Percentiles rank a stretch among this genome's conserved stretches.
phyloP scores from a whole-genome alignment of 2,329 filamentous ascomycete genomes.

The Aaosphaeria arxii region DNA sequence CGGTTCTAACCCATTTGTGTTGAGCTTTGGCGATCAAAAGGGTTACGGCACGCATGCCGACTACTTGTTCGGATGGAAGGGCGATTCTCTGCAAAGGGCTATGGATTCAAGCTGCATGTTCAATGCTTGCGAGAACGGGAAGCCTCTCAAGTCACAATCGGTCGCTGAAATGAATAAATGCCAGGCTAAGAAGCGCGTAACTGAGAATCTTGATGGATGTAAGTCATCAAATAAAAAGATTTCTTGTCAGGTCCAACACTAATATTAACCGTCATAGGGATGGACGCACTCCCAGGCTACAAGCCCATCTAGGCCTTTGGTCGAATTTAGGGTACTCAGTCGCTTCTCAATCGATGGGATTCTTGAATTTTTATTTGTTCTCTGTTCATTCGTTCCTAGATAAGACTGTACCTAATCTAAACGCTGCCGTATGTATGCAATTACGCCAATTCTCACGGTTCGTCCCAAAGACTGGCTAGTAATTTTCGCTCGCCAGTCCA shows the following conservation, averaged over 20 bases:
- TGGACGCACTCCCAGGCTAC: background rate
- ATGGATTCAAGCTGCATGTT: conserved; percentile 22
- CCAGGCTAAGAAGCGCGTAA: background rate
- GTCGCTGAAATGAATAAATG: conserved; percentile 14
- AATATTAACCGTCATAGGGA: background rate
- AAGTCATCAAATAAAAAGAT: conserved; percentile 1
- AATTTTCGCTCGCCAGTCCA: conserved; percentile 6
- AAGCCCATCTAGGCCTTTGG: background rate
- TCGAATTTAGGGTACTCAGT: too few species aligned
- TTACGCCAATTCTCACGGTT: background rate
- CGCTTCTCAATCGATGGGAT: too few species aligned
- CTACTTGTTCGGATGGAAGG: conserved; percentile 26
- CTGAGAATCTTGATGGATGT: background rate
- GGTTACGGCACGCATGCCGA: conserved; percentile 24
- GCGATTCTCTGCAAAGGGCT: conserved; percentile 17
- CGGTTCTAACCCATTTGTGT: conserved; percentile 14
- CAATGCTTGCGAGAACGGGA: conserved; percentile 15
- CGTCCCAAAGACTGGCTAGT: conserved; percentile 9
- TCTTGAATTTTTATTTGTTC: too few species aligned
- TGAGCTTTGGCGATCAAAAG: conserved; percentile 15
- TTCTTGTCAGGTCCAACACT: background rate
- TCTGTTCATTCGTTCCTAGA: too few species aligned
- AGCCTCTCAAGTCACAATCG: conserved; percentile 13
- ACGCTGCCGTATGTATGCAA: too few species aligned
- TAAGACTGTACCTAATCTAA: too few species aligned